Percentiles rank a stretch among this genome's conserved stretches.
Evolutionary conservation across 208 protist genomes (phyloP).

Genomic region (Jaenimonas drosophilae): DNA sequence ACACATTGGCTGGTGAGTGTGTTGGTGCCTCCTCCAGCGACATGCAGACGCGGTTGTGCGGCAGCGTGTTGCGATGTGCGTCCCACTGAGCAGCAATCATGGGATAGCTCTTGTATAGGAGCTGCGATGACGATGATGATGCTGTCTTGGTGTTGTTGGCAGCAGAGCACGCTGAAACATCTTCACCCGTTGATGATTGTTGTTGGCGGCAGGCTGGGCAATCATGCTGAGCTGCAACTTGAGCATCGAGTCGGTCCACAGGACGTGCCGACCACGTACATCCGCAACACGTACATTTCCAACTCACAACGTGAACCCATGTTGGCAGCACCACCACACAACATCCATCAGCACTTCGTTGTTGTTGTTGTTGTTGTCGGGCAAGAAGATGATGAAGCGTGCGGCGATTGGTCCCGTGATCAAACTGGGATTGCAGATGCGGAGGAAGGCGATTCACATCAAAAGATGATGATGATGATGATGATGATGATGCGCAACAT

Average conservation of each 20-base stretch:
- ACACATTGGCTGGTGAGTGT: slow-evolving; percentile 25
- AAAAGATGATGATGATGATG: slow-evolving; percentile 12
- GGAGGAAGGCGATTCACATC: slow-evolving; percentile 10
- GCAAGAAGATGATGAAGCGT: slow-evolving; percentile 16
- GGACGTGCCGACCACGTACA: slow-evolving; percentile 43
- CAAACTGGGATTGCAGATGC: slow-evolving; percentile 25
- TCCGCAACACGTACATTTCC: slow-evolving; percentile 33
- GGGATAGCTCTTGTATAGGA: slow-evolving; percentile 18
- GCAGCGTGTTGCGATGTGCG: slow-evolving; percentile 23
- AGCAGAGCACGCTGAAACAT: neutral
- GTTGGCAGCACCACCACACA: slow-evolving; percentile 15
- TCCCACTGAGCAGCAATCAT: slow-evolving; percentile 64
- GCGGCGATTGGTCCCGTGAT: slow-evolving; percentile 13
- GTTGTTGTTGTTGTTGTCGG: neutral
- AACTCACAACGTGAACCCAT: slow-evolving; percentile 41
- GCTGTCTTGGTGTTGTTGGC: neutral
- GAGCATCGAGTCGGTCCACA: slow-evolving; percentile 33
- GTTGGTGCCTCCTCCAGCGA: slow-evolving; percentile 27
- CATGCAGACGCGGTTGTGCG: slow-evolving; percentile 33
- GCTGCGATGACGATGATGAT: too few relatives aligned
- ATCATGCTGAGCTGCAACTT: slow-evolving; percentile 24
- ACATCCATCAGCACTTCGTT: neutral
- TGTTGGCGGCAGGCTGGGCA: slow-evolving; percentile 28
- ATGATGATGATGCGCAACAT: too few relatives aligned
- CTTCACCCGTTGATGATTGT: neutral